Conservation (phyloP, 2,329 filamentous ascomycete species). For the Talaromyces piceae region DNA sequence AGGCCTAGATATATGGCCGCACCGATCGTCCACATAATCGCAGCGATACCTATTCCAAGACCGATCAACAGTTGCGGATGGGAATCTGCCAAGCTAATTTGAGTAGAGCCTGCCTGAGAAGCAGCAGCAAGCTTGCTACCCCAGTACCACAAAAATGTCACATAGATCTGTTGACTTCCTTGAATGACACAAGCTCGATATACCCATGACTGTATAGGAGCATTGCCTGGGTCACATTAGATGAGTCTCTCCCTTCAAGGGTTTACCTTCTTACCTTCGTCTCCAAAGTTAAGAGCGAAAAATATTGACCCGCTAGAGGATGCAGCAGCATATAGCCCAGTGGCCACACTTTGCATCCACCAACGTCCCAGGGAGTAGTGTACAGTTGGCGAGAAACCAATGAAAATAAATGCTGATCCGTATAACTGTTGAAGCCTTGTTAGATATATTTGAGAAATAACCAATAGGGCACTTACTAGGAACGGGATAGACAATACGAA, state of each 20-base stretch:
- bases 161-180: constrained; percentile 55
- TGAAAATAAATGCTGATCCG: constrained; percentile 16
- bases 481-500: constrained; percentile 50
- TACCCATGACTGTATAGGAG: constrained; percentile 52
- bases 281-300: constrained; percentile 56
- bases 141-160: constrained; percentile 56
- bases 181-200: constrained; percentile 55
- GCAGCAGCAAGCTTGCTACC: constrained; percentile 35
- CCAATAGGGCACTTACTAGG: constrained; percentile 20
- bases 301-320: constrained; percentile 52
- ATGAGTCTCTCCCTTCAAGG: neutral
- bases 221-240: constrained; percentile 24
- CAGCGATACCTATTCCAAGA: constrained; percentile 40
- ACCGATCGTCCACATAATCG: constrained; percentile 45
- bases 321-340: constrained; percentile 51
- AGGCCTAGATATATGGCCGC: constrained; percentile 45
- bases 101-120: constrained; percentile 5
- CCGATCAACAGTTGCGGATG: constrained; percentile 12
- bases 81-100: constrained; percentile 11
- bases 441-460: neutral
- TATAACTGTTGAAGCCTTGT: constrained; percentile 36
- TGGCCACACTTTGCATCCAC: constrained; percentile 50
- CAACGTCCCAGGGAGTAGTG: constrained; percentile 26
- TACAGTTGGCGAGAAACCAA: constrained; percentile 44
- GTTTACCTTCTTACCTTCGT: constrained; percentile 36